These are phyloP conservation scores for Colletotrichum tropicicola DNA, from an alignment of 2,329 filamentous ascomycete genomes.

Conservation along the genomic window DNA sequence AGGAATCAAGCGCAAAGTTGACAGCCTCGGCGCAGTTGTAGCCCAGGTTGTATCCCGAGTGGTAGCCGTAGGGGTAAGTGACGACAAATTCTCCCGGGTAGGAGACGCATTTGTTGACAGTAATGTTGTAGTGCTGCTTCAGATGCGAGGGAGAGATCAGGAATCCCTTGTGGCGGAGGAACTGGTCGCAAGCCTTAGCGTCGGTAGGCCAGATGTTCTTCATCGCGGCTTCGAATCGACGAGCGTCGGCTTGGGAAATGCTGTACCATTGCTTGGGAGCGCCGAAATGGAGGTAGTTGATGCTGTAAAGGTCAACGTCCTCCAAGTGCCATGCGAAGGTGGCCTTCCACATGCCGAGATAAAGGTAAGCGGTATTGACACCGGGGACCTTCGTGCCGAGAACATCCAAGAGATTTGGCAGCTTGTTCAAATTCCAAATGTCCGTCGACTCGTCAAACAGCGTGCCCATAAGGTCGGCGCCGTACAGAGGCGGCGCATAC, in stretches of 20 bases:
- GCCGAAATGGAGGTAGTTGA: constrained; percentile 99
- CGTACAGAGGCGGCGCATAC: constrained; percentile 93
- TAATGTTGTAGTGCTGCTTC: constrained; percentile 89
- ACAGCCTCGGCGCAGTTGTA: constrained; percentile 99
- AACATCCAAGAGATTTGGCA: constrained; percentile 93
- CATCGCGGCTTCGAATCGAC: constrained; percentile 94
- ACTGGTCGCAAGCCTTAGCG: constrained; percentile 94
- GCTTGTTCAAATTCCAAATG: constrained; percentile 92
- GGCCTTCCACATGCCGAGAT: constrained; percentile 99
- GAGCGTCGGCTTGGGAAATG: constrained; percentile 94
- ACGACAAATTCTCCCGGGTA: constrained; percentile 98
- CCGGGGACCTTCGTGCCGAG: constrained; percentile 95
- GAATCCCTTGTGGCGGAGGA: constrained; percentile 96
- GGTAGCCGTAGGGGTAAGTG: constrained; percentile 97
- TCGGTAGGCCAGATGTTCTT: constrained; percentile 94
- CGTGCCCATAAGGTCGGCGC: constrained; percentile 94
- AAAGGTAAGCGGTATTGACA: constrained; percentile 97
- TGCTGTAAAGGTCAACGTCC: constrained; percentile 98
- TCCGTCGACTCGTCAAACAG: constrained; percentile 88
- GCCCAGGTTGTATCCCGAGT: constrained; percentile 96
- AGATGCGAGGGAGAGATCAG: constrained; percentile 92
- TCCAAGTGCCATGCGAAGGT: constrained; percentile 99
- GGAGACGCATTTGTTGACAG: constrained; percentile 94
- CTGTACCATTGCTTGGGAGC: constrained; percentile 99
- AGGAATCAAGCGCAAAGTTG: constrained; percentile 95